These are phyloP conservation scores for Amylostereum areolatum DNA, from an alignment of 1,284 basidiomycete species.

Conservation along the genomic window DNA sequence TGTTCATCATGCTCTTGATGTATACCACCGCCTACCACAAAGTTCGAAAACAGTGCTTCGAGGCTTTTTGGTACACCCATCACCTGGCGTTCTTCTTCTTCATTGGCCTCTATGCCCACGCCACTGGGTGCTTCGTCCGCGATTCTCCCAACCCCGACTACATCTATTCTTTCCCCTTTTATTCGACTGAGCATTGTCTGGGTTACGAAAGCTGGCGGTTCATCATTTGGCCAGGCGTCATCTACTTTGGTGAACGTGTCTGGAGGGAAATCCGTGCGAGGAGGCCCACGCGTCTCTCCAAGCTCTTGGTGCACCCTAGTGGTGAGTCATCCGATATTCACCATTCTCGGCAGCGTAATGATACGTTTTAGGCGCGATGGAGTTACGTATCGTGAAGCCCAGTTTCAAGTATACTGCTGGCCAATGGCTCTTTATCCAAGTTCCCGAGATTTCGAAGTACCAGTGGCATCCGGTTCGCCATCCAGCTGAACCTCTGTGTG, in stretches of 20 bases:
- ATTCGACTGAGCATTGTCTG: conserved; percentile 74
- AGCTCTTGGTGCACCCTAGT: conserved; percentile 77
- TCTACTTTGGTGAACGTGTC: conserved; percentile 81
- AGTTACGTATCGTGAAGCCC: conserved; percentile 82
- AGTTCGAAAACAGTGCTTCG: conserved; percentile 81
- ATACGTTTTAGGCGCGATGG: conserved; percentile 65
- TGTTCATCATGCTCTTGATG: conserved; percentile 83
- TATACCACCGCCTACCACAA: conserved; percentile 81
- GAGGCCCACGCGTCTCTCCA: conserved; percentile 68
- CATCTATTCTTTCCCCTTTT: conserved; percentile 71
- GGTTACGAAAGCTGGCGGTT: conserved; percentile 85
- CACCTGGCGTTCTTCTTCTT: conserved; percentile 91
- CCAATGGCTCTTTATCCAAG: conserved; percentile 87
- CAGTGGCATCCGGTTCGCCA: conserved; percentile 85
- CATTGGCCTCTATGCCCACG: conserved; percentile 82
- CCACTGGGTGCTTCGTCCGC: conserved; percentile 89
- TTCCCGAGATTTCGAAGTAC: conserved; percentile 75
- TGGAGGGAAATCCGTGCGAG: conserved; percentile 76
- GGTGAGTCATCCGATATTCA: conserved; percentile 36
- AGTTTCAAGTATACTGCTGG: conserved; percentile 86
- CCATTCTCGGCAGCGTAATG: conserved; percentile 8
- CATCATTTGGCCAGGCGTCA: conserved; percentile 80
- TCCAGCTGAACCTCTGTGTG: background rate
- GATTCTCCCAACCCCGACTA: conserved; percentile 68
- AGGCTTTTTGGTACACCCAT: conserved; percentile 92